Evolutionary conservation across 1,284 basidiomycete species (phyloP).

Genomic region (Leccinum pachyderme): DNA sequence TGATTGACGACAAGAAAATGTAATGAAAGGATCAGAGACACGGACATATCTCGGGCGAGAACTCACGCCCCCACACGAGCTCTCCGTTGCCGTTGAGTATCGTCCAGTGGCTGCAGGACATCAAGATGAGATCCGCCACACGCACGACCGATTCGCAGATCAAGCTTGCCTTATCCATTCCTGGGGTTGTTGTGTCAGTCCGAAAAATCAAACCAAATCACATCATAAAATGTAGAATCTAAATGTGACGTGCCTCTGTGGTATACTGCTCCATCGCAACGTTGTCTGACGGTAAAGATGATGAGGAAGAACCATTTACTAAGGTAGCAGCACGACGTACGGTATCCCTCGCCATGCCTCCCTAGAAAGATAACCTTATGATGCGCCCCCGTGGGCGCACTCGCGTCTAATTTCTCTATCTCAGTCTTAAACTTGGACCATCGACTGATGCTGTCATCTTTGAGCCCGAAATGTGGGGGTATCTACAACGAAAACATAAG

Average conservation of each 20-base stretch:
- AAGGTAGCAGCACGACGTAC: constrained; percentile 26
- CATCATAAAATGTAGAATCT: background rate
- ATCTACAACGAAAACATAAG: constrained; percentile 38
- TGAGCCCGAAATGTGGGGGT: constrained; percentile 62
- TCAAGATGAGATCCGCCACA: background rate
- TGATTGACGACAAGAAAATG: constrained; percentile 4
- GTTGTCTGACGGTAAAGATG: constrained; percentile 53
- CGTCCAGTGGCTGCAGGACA: constrained; percentile 51
- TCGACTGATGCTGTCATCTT: constrained; percentile 48
- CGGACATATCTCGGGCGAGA: background rate
- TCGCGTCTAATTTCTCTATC: constrained; percentile 46
- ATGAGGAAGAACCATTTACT: background rate
- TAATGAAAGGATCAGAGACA: background rate
- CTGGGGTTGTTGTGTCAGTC: constrained; percentile 17
- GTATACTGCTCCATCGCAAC: constrained; percentile 74
- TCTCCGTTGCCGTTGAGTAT: constrained; percentile 68
- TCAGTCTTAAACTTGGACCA: constrained; percentile 51
- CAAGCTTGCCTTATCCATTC: constrained; percentile 56
- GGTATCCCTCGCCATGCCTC: constrained; percentile 70
- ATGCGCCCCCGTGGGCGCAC: constrained; percentile 36
- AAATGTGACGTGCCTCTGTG: constrained; percentile 39
- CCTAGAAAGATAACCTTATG: constrained; percentile 69
- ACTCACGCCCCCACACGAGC: constrained; percentile 77
- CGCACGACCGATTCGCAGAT: background rate
- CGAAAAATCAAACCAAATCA: background rate